Evolutionary conservation across 768 basidiomycete species (phyloP).

Genomic region (Hypholoma sublateritium): DNA sequence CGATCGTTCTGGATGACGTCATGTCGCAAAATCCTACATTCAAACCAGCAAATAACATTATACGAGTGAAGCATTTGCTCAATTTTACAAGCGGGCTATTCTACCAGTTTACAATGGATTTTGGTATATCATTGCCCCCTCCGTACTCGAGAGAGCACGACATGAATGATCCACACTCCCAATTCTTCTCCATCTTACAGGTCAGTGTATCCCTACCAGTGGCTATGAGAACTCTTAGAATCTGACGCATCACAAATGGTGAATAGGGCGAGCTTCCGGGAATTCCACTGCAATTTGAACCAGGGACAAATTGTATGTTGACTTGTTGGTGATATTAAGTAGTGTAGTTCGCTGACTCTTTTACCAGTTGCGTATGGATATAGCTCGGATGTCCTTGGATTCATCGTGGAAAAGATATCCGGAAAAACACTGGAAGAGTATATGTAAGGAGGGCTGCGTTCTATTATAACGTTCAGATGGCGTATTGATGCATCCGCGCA

Average conservation of each 20-base stretch:
- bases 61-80: conserved; percentile 27
- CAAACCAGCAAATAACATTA: conserved; percentile 18
- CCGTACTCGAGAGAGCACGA: conserved; percentile 17
- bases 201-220: conserved; percentile 4
- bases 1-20: conserved; percentile 20
- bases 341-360: neutral
- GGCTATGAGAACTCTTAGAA: neutral
- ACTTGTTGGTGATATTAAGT: neutral
- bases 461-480: neutral
- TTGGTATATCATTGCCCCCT: conserved; percentile 7
- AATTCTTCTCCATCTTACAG: conserved; percentile 20
- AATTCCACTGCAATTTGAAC: conserved; percentile 28
- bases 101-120: conserved; percentile 14
- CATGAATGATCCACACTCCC: conserved; percentile 15
- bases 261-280: conserved; percentile 22
- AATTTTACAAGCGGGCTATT: conserved; percentile 31
- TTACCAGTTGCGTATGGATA: conserved; percentile 28
- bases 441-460: conserved; percentile 15
- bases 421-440: conserved; percentile 29
- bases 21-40: conserved; percentile 10
- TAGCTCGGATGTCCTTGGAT: conserved; percentile 27
- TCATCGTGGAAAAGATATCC: conserved; percentile 26
- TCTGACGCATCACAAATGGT: neutral
- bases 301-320: conserved; percentile 27
- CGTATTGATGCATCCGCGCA: neutral